phyloP scores from a whole-genome alignment of 1,284 basidiomycete genomes.

The Apiotrichum domesticum region DNA sequence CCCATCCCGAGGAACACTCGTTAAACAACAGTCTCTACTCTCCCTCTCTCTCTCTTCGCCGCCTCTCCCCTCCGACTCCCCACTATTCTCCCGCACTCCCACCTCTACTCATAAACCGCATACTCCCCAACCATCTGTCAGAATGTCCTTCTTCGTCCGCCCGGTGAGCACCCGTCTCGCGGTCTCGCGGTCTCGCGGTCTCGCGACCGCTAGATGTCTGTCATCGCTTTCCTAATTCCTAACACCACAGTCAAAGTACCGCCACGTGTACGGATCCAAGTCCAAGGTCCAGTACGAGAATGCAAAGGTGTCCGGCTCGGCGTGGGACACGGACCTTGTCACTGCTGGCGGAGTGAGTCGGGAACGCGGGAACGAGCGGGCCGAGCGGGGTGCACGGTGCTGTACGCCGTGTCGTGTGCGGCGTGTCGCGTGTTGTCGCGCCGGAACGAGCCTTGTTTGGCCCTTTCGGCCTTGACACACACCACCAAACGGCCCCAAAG shows the following conservation, averaged over 20 bases:
- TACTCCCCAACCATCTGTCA: neutral
- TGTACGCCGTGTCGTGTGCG: too few species aligned
- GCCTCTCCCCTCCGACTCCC: neutral
- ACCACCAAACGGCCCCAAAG: too few species aligned
- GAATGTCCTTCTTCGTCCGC: conserved; percentile 57
- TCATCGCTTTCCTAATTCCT: conserved; percentile 4
- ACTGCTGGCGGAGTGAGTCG: conserved; percentile 69
- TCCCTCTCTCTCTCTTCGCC: too few species aligned
- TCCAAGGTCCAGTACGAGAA: conserved; percentile 84
- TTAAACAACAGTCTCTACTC: too few species aligned
- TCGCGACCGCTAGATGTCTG: neutral
- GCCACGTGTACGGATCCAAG: conserved; percentile 81
- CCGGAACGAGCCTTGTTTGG: too few species aligned
- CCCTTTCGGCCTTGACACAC: too few species aligned
- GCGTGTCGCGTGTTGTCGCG: too few species aligned
- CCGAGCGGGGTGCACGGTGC: too few species aligned
- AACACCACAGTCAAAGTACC: conserved; percentile 52
- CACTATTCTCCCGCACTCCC: neutral
- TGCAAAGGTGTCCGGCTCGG: conserved; percentile 77
- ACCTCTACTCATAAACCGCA: neutral
- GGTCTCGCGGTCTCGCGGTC: neutral
- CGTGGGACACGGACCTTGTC: conserved; percentile 95
- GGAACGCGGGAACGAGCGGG: too few species aligned
- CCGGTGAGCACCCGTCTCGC: conserved; percentile 32
- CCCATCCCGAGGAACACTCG: too few species aligned